Evolutionary conservation across 2,329 filamentous ascomycete species (phyloP), one percentile per base, ranked within the genome.

Genomic region (Myriosclerotinia scirpicola): DNA sequence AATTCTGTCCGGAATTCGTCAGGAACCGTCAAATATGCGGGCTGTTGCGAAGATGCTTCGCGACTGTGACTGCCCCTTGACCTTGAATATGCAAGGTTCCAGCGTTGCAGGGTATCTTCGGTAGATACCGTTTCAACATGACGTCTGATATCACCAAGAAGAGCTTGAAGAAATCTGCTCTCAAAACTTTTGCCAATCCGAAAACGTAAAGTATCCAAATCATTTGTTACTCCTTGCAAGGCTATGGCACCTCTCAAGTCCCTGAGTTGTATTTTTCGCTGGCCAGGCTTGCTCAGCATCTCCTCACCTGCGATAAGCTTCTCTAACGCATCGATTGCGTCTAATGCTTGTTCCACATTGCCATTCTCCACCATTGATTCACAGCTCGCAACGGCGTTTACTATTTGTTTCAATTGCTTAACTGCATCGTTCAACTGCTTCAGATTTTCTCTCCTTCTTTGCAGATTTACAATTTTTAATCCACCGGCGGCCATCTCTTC

Each of bases 101-200:
- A 97, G 71, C 95, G 86, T 72, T 91, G 87, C 15, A 99, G 80
- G 1, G 96, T 94, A 58, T 92, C 89, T 44, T 87, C 80, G 0
- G 81, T 80, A 0, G 92, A 87, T 2, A 95, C 89, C 2, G 83
- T 86, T 64, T 91, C 87, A 38, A 93, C 83, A 76, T 99, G 95
- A n/a, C 85, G 83, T 62, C 91, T 87, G 52, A 98, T 79, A 77
- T 99, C 95, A 3, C 83, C 84, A 40, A 98, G 82, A 22, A 99
- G 82, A 38, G 91, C 86, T 67, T 88, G 86, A 40, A 95, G 82
- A 73, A 98, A 96, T 54, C 89, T 88, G 2, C 84, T 81, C 76
- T 98, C 93, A 75, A 93, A 98, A 0, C 89, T 91, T 77, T 90
- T 93, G 30, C 95, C 95, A 67, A 97, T 92, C 3, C 92, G 88